These are phyloP conservation scores for Myxozyma geophila DNA, from an alignment of 805 yeast species.

Conservation along the genomic window DNA sequence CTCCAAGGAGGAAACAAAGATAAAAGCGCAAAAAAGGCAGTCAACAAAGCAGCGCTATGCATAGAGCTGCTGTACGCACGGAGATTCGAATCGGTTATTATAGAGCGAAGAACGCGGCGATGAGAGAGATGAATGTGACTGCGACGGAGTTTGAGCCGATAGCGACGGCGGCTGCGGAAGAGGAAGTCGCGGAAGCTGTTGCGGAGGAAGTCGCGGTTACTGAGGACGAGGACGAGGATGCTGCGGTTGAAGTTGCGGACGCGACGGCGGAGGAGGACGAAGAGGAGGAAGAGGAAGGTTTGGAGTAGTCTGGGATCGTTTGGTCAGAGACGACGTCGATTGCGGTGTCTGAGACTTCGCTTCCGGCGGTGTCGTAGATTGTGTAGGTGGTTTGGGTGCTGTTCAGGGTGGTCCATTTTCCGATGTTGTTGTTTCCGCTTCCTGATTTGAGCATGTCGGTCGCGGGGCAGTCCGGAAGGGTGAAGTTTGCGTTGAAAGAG, in stretches of 20 bases:
- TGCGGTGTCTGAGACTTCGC: constrained; percentile 39
- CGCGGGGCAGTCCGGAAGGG: constrained; percentile 49
- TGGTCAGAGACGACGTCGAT: constrained; percentile 33
- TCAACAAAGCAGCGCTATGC: too few relatives aligned
- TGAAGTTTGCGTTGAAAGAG: constrained; percentile 42
- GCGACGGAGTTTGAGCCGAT: not conserved
- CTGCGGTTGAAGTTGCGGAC: constrained; percentile 7
- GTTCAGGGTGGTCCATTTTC: constrained; percentile 42
- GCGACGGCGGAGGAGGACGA: constrained; percentile 5
- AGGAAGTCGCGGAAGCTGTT: constrained; percentile 3
- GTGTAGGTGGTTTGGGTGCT: constrained; percentile 40
- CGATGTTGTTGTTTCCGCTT: constrained; percentile 48
- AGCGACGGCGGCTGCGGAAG: constrained; percentile 7
- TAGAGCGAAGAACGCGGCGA: constrained; percentile 6
- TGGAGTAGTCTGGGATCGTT: constrained; percentile 13
- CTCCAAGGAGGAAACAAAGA: not conserved
- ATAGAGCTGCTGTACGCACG: too few relatives aligned
- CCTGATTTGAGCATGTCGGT: constrained; percentile 45
- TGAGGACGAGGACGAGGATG: constrained; percentile 5
- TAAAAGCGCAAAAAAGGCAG: not conserved
- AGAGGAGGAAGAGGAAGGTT: constrained; percentile 14
- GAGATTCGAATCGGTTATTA: not conserved
- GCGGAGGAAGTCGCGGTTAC: not conserved
- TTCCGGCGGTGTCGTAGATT: constrained; percentile 43
- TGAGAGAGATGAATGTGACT: not conserved